Percentiles rank a stretch among this genome's conserved stretches.
These are phyloP conservation scores for Russula dissimulans DNA, from an alignment of 768 basidiomycete genomes.

Conservation along the genomic window DNA sequence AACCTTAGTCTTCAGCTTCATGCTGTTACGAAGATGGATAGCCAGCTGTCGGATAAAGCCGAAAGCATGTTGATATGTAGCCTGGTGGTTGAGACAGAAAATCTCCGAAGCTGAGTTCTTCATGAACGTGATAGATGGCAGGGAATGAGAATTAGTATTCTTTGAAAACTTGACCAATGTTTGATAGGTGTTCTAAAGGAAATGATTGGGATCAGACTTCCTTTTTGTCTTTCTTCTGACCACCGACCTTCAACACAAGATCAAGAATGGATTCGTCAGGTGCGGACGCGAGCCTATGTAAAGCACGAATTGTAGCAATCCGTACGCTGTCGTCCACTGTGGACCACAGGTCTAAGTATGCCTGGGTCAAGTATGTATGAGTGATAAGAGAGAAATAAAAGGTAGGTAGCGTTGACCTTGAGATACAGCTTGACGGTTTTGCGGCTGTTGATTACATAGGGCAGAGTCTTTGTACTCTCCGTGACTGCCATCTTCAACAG, in stretches of 20 bases:
- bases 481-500: slow-evolving; percentile 60
- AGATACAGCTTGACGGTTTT: slow-evolving; percentile 82
- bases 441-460: slow-evolving; percentile 76
- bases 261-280: slow-evolving; percentile 78
- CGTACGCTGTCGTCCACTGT: slow-evolving; percentile 71
- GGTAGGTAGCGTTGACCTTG: slow-evolving; percentile 45
- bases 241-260: slow-evolving; percentile 70
- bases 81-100: slow-evolving; percentile 65
- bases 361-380: slow-evolving; percentile 32
- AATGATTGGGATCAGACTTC: background rate
- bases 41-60: slow-evolving; percentile 93
- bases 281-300: slow-evolving; percentile 69
- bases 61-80: slow-evolving; percentile 90
- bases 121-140: slow-evolving; percentile 92
- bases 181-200: slow-evolving; percentile 71
- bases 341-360: slow-evolving; percentile 79
- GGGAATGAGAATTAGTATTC: slow-evolving; percentile 74
- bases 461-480: slow-evolving; percentile 84
- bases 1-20: slow-evolving; percentile 82
- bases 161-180: slow-evolving; percentile 78
- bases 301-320: slow-evolving; percentile 77
- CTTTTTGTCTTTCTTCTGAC: background rate
- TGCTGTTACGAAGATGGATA: slow-evolving; percentile 82
- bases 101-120: slow-evolving; percentile 95
- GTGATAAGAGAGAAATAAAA: background rate